Evolutionary conservation across 2,329 filamentous ascomycete species (phyloP).

Genomic region (Raffaelea ambrosiae): DNA sequence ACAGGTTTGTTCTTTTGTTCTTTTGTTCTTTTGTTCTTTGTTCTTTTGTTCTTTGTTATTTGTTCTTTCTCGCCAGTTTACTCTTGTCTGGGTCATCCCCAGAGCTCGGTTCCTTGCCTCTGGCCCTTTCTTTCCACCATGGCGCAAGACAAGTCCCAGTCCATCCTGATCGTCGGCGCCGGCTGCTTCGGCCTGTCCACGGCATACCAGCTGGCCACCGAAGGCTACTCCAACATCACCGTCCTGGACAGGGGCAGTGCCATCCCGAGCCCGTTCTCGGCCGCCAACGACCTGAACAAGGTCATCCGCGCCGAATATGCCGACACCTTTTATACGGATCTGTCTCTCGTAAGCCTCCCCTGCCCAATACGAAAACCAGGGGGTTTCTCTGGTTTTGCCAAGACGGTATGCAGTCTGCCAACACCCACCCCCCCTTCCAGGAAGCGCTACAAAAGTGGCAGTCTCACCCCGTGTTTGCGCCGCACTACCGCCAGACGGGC

Average conservation of each 20-base stretch:
- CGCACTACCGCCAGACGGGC: slow-evolving; percentile 37
- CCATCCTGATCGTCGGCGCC: slow-evolving; percentile 29
- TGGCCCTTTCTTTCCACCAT: too few species aligned
- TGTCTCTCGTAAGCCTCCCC: slow-evolving; percentile 33
- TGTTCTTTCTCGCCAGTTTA: too few species aligned
- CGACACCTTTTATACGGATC: slow-evolving; percentile 45
- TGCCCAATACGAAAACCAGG: too few species aligned
- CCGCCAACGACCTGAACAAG: slow-evolving; percentile 34
- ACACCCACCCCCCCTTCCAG: slow-evolving; percentile 9
- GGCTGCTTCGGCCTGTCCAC: slow-evolving; percentile 25
- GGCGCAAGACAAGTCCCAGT: neutral
- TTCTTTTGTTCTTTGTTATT: too few species aligned
- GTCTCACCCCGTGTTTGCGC: slow-evolving; percentile 39
- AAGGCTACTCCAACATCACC: slow-evolving; percentile 36
- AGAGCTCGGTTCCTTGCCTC: too few species aligned
- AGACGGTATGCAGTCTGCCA: slow-evolving; percentile 7
- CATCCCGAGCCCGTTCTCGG: neutral
- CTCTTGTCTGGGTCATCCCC: too few species aligned
- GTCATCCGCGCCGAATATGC: slow-evolving; percentile 52
- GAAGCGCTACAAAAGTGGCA: slow-evolving; percentile 46
- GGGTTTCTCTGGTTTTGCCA: too few species aligned
- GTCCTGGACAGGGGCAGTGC: slow-evolving; percentile 31
- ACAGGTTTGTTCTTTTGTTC: too few species aligned
- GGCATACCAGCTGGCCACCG: slow-evolving; percentile 30
- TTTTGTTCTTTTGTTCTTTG: too few species aligned